phyloP scores from a whole-genome alignment of 345 rosid genomes.

The Eucalyptus leucophloia region DNA sequence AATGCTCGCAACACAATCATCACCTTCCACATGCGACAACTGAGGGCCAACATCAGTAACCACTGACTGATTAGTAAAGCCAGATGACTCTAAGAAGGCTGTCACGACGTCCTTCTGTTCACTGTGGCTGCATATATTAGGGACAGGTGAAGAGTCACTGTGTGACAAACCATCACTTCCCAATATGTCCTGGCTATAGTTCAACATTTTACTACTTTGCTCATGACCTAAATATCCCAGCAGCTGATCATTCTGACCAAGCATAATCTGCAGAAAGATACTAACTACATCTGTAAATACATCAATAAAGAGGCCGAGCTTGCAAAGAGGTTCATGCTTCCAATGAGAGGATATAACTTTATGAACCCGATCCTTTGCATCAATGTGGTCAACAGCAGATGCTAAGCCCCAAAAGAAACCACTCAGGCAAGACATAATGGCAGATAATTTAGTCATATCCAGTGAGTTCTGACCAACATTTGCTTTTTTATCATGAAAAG shows the following conservation, averaged over 20 bases:
- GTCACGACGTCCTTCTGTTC: background rate
- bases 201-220: background rate
- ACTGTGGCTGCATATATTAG: background rate
- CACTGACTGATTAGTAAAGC: constrained; percentile 2
- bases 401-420: constrained; percentile 88
- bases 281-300: constrained; percentile 29
- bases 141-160: background rate
- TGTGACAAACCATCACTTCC: background rate
- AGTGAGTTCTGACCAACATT: constrained; percentile 12
- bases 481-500: constrained; percentile 5
- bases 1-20: constrained; percentile 5
- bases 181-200: background rate
- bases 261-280: constrained; percentile 20
- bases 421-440: constrained; percentile 45
- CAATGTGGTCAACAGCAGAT: constrained; percentile 29
- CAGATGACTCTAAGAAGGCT: background rate
- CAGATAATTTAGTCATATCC: constrained; percentile 32
- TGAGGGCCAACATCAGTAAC: background rate
- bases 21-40: constrained; percentile 4
- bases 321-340: constrained; percentile 24
- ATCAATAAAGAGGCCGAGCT: constrained; percentile 14
- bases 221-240: constrained; percentile 7
- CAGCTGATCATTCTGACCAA: constrained; percentile 18
- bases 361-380: constrained; percentile 11
- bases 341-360: constrained; percentile 18